A percentile compares a stretch with the other conserved stretches of the same genome.
These are phyloP conservation scores for Citrullus colocynthis DNA, from an alignment of 306 rosid species.

Conservation along the genomic window DNA sequence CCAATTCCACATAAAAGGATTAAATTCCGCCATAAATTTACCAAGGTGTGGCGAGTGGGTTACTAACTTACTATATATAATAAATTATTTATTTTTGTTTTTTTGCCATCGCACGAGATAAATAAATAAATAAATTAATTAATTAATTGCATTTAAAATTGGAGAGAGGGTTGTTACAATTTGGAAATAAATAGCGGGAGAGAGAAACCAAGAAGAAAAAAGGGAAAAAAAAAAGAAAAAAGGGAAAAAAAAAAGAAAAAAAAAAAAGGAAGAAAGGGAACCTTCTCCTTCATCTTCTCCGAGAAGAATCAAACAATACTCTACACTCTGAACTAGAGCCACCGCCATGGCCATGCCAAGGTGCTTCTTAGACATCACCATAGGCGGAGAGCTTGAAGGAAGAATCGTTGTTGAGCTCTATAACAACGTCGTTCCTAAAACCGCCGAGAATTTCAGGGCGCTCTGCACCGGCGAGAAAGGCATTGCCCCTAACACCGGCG, in stretches of 20 bases:
- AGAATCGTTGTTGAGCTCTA: slow-evolving; percentile 55
- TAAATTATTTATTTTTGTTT: too few relatives aligned
- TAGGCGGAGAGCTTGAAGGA: slow-evolving; percentile 60
- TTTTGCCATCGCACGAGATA: too few relatives aligned
- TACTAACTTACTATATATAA: too few relatives aligned
- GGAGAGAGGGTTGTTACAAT: background rate
- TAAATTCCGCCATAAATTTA: too few relatives aligned
- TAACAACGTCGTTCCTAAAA: slow-evolving; percentile 56
- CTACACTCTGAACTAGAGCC: slow-evolving; percentile 1
- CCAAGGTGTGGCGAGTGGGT: too few relatives aligned
- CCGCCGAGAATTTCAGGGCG: slow-evolving; percentile 68
- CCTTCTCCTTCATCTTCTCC: background rate
- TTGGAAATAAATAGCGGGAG: slow-evolving; percentile 12
- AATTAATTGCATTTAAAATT: background rate
- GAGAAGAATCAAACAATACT: background rate
- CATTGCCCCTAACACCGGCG: slow-evolving; percentile 29
- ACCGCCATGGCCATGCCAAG: slow-evolving; percentile 39
- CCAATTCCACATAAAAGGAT: too few relatives aligned
- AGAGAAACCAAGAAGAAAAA: too few relatives aligned
- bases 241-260: too few relatives aligned
- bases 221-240: too few relatives aligned
- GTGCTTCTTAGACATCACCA: slow-evolving; percentile 44
- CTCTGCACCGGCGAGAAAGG: slow-evolving; percentile 70
- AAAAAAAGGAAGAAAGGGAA: background rate
- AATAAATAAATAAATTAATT: too few relatives aligned